Conservation (phyloP, 495 filamentous ascomycete genomes). For the Trichoderma gamsii region DNA sequence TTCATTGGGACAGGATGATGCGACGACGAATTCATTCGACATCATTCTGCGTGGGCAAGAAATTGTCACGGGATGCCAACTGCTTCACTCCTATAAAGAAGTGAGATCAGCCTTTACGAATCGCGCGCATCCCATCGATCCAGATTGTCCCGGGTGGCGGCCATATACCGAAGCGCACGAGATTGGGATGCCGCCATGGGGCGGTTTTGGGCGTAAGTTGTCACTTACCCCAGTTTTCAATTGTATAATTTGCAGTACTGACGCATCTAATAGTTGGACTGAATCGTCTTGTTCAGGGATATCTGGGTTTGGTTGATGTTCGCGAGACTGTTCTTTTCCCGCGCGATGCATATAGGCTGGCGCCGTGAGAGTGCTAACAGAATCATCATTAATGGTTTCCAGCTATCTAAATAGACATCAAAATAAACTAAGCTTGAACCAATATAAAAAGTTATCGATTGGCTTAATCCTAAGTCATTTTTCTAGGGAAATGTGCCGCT, state of each 20-base stretch:
- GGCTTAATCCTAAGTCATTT: too few relatives aligned
- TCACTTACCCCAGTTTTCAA: not conserved
- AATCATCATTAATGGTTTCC: too few relatives aligned
- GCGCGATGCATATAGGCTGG: not conserved
- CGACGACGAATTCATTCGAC: not conserved
- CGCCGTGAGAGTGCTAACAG: not conserved
- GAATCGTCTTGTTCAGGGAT: conserved; percentile 4
- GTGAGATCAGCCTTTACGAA: not conserved
- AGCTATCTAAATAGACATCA: too few relatives aligned
- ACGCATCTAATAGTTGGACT: not conserved
- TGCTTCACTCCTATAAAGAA: not conserved
- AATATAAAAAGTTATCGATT: too few relatives aligned
- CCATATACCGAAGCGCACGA: not conserved
- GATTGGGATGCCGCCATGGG: conserved; percentile 7
- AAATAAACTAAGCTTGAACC: too few relatives aligned
- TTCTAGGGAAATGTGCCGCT: too few relatives aligned
- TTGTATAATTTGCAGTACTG: not conserved
- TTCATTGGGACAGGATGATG: not conserved
- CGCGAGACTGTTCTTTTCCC: conserved; percentile 1
- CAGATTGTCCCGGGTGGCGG: not conserved
- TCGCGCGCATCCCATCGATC: conserved; percentile 3
- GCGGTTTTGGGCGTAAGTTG: conserved; percentile 6
- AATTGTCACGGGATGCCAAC: not conserved
- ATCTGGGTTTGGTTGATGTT: not conserved
- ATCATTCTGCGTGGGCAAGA: not conserved